Base-by-base conservation (phyloP, 768 basidiomycete genomes). In the Omphalotus guepiniiformis region DNA sequence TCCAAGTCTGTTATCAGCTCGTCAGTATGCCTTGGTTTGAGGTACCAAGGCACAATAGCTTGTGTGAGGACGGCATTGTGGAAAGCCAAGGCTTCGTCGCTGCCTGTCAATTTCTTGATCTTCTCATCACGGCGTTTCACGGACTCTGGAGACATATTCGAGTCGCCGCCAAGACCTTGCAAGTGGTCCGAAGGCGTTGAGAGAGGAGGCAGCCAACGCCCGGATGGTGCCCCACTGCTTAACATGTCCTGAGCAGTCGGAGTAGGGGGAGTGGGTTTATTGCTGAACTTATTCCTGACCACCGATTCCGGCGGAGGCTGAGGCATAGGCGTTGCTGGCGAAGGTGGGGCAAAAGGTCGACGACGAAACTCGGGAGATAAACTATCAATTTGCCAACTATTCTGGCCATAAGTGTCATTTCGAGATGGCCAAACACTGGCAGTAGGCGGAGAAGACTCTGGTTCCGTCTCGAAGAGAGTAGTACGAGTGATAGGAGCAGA, bases 1-100 rank as follows among this genome's bases (percentile, higher is more conserved):
- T 87, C 84, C 28, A 70, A 65, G 46, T 84, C 82, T 29, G 83
- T 59, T 21, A 80, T 74, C 29, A 93, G 71, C 53, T 89, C 78
- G 39, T 82, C 76, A 4, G 74, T 68, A 58, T 81, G 78, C 42
- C 70, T 68, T 5, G 80, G 75, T 19, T 73, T 76, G 22, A 89
- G 70, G 59, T 79, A 87, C 75, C 79, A 78, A 1, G 87, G 81
- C 22, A 65, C 52, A 25, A 54, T 62, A 3, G 64, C 58, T 42
- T 64, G 65, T 1, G 66, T 63, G 25, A 62, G 58, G 43, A 64
- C 63, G 19, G 67, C 67, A 42, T 68, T 70, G 37, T 65, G 63
- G 49, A 69, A 72, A 2, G 66, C 70, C 41, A 65, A 60, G 16
- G 75, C 72, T 25, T 70, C 72, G 6, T 69, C 65, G 43, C 73